A percentile compares a stretch with the other conserved stretches of the same genome.
These are phyloP conservation scores for Trichoderma asperelloides DNA, from an alignment of 495 filamentous ascomycete genomes.

Conservation along the genomic window DNA sequence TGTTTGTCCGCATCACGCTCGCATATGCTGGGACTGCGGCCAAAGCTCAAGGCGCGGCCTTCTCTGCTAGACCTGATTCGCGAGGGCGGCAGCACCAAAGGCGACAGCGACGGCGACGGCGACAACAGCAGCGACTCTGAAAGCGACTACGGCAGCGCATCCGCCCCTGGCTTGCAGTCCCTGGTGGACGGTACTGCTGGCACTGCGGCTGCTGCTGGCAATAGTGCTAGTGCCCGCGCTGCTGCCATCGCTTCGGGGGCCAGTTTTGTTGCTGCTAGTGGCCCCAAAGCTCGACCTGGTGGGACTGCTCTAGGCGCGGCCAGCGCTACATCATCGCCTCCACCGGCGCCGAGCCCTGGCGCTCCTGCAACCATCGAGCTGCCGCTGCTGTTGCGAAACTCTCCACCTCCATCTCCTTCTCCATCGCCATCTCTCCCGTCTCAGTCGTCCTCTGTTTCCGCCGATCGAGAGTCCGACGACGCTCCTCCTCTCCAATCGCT, in stretches of 20 bases:
- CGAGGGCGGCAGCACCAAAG: slow-evolving; percentile 23
- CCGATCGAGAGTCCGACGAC: neutral
- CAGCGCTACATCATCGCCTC: slow-evolving; percentile 8
- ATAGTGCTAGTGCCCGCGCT: too few relatives aligned
- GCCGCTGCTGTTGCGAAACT: slow-evolving; percentile 1
- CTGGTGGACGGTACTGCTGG: neutral
- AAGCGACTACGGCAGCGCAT: neutral
- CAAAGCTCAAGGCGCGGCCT: slow-evolving; percentile 57
- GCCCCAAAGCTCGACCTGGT: slow-evolving; percentile 24
- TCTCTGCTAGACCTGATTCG: slow-evolving; percentile 66
- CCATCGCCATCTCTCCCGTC: slow-evolving; percentile 3
- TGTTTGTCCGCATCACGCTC: neutral
- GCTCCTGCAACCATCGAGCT: neutral
- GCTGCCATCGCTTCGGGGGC: neutral
- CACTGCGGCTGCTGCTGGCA: neutral
- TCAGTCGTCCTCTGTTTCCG: neutral
- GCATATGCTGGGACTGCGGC: slow-evolving; percentile 23
- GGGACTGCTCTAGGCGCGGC: neutral
- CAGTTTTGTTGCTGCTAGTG: neutral
- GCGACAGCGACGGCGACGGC: slow-evolving; percentile 25
- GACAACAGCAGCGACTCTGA: slow-evolving; percentile 10
- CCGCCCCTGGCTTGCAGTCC: neutral
- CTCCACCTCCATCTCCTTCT: slow-evolving; percentile 15
- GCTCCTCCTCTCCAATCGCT: slow-evolving; percentile 17
- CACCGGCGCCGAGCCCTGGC: slow-evolving; percentile 6